Conservation (phyloP, 345 rosid species). For the Citropsis articulata region DNA sequence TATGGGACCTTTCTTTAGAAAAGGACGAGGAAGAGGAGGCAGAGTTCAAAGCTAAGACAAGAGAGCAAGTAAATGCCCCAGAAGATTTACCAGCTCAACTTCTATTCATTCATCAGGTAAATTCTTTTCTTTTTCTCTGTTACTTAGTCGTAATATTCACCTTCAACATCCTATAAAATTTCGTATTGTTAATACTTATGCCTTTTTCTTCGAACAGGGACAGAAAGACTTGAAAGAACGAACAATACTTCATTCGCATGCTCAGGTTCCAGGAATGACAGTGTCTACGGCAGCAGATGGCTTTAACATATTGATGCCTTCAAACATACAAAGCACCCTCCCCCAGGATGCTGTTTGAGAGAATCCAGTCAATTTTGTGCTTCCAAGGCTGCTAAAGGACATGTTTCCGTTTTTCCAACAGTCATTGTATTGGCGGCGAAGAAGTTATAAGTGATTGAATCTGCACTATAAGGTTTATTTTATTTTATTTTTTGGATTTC, state of each 20-base stretch:
- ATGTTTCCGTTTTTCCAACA: too few species aligned
- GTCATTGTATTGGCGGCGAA: too few species aligned
- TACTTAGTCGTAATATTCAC: not conserved
- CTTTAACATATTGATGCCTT: slow-evolving; percentile 88
- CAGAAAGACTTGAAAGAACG: slow-evolving; percentile 93
- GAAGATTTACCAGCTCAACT: slow-evolving; percentile 89
- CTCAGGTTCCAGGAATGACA: slow-evolving; percentile 89
- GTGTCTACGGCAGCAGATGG: slow-evolving; percentile 84
- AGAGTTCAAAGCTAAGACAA: slow-evolving; percentile 79
- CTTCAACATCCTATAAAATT: not conserved
- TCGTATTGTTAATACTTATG: not conserved
- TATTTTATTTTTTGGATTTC: too few species aligned
- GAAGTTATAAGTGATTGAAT: not conserved
- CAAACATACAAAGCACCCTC: slow-evolving; percentile 80
- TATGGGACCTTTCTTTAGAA: slow-evolving; percentile 97
- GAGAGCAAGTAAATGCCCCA: slow-evolving; percentile 81
- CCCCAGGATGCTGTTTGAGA: slow-evolving; percentile 50
- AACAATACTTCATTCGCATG: slow-evolving; percentile 95
- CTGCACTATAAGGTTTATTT: not conserved
- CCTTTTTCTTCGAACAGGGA: slow-evolving; percentile 49
- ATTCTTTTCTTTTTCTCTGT: not conserved
- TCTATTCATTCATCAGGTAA: slow-evolving; percentile 93
- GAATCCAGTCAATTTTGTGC: not conserved
- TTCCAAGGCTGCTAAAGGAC: not conserved
- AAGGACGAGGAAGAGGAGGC: slow-evolving; percentile 96